Percentiles rank a stretch among this genome's conserved stretches.
phyloP scores from a whole-genome alignment of 306 rosid species.

The Senna siamea region DNA sequence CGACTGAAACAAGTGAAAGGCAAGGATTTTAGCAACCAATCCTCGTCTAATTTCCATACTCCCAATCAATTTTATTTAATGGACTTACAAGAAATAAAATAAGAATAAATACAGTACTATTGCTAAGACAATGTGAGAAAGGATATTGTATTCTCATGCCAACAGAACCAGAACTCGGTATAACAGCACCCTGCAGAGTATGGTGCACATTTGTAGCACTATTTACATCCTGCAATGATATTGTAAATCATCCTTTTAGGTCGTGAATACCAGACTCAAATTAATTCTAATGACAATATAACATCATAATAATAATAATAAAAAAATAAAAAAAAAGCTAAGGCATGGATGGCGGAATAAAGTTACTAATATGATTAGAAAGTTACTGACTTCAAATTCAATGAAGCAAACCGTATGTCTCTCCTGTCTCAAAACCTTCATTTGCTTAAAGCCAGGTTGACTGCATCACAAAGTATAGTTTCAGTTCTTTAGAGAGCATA shows the following conservation, averaged over 20 bases:
- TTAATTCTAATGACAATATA: slow-evolving; percentile 3
- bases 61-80: slow-evolving; percentile 11
- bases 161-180: slow-evolving; percentile 96
- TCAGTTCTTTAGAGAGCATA: slow-evolving; percentile 4
- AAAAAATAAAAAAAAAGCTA: not conserved
- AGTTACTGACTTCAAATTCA: slow-evolving; percentile 88
- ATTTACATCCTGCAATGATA: slow-evolving; percentile 78
- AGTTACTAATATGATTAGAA: slow-evolving; percentile 29
- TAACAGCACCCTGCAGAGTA: slow-evolving; percentile 95
- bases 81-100: not conserved
- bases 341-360: not conserved
- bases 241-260: slow-evolving; percentile 8
- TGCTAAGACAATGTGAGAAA: slow-evolving; percentile 42
- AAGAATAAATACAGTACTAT: slow-evolving; percentile 20
- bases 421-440: slow-evolving; percentile 98
- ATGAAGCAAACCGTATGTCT: slow-evolving; percentile 99
- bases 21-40: slow-evolving; percentile 13
- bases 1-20: too few species aligned
- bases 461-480: slow-evolving; percentile 53
- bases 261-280: slow-evolving; percentile 27
- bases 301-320: not conserved
- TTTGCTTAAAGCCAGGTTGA: slow-evolving; percentile 99
- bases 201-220: slow-evolving; percentile 91
- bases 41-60: too few species aligned
- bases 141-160: slow-evolving; percentile 99